phyloP scores from a whole-genome alignment of 2,329 filamentous ascomycete species.

The Ustulina deusta region DNA sequence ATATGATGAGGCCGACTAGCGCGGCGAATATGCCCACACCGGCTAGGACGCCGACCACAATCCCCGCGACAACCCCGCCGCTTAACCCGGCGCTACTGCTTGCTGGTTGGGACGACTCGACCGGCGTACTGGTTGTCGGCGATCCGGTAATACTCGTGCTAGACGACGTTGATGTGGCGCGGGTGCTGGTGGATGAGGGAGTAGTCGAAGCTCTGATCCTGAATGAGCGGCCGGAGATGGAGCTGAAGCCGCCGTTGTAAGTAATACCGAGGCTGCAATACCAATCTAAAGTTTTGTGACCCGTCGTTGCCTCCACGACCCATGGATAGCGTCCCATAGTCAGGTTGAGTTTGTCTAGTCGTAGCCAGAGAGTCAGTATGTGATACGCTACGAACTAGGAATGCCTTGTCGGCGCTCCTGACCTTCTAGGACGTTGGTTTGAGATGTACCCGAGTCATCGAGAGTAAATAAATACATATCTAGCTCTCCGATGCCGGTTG shows the following conservation, averaged over 20 bases:
- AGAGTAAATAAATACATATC: not conserved
- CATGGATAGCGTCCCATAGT: conserved; percentile 4
- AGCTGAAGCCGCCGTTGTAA: not conserved
- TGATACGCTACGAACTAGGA: not conserved
- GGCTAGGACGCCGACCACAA: not conserved
- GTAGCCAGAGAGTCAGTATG: not conserved
- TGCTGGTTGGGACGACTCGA: not conserved
- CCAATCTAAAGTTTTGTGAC: conserved; percentile 6
- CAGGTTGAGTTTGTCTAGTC: conserved; percentile 17
- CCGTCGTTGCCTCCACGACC: conserved; percentile 3
- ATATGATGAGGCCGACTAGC: conserved; percentile 6
- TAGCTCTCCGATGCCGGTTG: not conserved
- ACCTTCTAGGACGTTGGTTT: conserved; percentile 16
- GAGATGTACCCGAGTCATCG: not conserved
- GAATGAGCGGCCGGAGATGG: conserved; percentile 15
- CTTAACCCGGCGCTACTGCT: not conserved
- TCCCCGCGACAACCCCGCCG: conserved; percentile 15
- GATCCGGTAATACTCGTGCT: not conserved
- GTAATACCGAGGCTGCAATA: conserved; percentile 14
- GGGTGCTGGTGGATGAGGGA: not conserved
- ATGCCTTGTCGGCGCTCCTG: not conserved
- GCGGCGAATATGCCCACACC: conserved; percentile 13
- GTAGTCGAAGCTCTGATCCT: not conserved
- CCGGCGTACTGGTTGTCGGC: not conserved
- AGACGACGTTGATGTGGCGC: not conserved